Conservation (phyloP, 257 asterid genomes). For the Lantana camara region DNA sequence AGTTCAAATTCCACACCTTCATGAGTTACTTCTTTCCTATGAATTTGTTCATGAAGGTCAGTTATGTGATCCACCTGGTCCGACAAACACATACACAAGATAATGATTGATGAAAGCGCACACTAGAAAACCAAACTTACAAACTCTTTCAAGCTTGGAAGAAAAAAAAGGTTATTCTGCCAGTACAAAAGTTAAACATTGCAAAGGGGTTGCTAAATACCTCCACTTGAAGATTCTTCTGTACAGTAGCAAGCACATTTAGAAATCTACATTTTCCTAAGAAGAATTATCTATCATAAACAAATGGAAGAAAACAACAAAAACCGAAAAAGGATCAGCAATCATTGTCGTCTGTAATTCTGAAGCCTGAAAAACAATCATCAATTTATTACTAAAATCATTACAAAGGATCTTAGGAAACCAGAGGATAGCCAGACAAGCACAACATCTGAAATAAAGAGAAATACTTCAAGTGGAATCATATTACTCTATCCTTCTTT, state of each 20-base stretch:
- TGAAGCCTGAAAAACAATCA: slow-evolving; percentile 65
- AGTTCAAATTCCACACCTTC: slow-evolving; percentile 83
- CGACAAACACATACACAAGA: slow-evolving; percentile 30
- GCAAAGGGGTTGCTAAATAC: slow-evolving; percentile 43
- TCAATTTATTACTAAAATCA: slow-evolving; percentile 12
- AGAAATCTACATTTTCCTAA: background rate
- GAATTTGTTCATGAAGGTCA: slow-evolving; percentile 68
- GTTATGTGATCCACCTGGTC: slow-evolving; percentile 65
- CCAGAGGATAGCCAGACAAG: slow-evolving; percentile 1
- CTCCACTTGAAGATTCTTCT: slow-evolving; percentile 84
- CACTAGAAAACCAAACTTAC: background rate
- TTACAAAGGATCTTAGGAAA: slow-evolving; percentile 17
- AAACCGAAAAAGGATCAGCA: slow-evolving; percentile 46
- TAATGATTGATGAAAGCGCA: slow-evolving; percentile 9
- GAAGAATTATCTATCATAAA: slow-evolving; percentile 9
- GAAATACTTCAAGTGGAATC: too few relatives aligned
- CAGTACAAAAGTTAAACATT: slow-evolving; percentile 10
- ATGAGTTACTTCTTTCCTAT: slow-evolving; percentile 63
- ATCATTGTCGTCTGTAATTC: slow-evolving; percentile 86
- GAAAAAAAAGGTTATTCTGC: slow-evolving; percentile 17
- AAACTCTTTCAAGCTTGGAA: slow-evolving; percentile 17
- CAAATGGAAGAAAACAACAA: slow-evolving; percentile 16
- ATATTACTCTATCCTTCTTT: too few relatives aligned
- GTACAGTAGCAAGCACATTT: slow-evolving; percentile 52
- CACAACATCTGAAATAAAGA: too few relatives aligned